Conservation (phyloP, 2,329 filamentous ascomycete species). For the Akanthomyces dipterigenus region DNA sequence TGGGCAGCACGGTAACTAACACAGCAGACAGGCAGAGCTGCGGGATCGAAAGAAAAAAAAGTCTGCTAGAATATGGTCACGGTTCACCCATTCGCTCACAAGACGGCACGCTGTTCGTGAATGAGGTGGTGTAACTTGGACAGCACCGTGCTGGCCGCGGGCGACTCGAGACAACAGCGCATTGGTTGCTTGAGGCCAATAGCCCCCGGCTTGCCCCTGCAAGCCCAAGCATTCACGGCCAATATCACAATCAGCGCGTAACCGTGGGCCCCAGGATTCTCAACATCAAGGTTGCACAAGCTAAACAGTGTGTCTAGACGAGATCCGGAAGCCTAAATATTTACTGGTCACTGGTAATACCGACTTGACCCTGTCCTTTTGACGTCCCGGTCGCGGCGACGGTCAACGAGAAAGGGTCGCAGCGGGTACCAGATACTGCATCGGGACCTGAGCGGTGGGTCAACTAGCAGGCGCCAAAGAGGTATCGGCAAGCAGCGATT, state of each 20-base stretch:
- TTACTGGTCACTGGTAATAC: background rate
- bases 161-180: background rate
- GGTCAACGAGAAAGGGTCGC: background rate
- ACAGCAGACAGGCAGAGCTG: slow-evolving; percentile 3
- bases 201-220: background rate
- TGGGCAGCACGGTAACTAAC: background rate
- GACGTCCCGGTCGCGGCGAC: background rate
- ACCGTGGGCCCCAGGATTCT: background rate
- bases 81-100: background rate
- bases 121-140: background rate
- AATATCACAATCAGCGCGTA: background rate
- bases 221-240: background rate
- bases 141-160: background rate
- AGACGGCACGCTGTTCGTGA: background rate
- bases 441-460: slow-evolving; percentile 8
- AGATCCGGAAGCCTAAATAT: slow-evolving; percentile 1
- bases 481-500: slow-evolving; percentile 1
- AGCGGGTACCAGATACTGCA: slow-evolving; percentile 9
- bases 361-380: background rate
- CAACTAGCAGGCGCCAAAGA: slow-evolving; percentile 1
- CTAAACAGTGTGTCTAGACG: background rate
- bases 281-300: slow-evolving; percentile 11
- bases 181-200: background rate
- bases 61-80: background rate
- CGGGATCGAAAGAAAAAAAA: background rate